phyloP scores from a whole-genome alignment of 306 rosid species.

The Carpinus fangiana region DNA sequence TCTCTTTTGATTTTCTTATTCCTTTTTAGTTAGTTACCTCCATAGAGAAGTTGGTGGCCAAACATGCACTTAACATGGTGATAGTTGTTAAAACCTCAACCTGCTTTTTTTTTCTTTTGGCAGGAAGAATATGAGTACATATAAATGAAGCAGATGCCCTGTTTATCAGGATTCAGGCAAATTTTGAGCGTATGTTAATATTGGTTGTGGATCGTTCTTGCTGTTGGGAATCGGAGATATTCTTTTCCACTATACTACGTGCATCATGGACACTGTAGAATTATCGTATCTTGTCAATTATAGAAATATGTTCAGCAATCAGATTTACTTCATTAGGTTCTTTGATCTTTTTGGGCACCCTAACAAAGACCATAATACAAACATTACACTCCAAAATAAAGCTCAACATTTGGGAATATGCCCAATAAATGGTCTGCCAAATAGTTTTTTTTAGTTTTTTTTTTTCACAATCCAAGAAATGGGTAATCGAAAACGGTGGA shows the following conservation, averaged over 20 bases:
- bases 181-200: not conserved
- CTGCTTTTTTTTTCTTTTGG: not conserved
- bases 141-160: not conserved
- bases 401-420: too few relatives aligned
- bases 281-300: not conserved
- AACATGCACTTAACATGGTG: too few relatives aligned
- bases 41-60: too few relatives aligned
- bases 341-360: not conserved
- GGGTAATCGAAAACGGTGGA: too few relatives aligned
- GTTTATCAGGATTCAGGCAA: not conserved
- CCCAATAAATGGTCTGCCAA: too few relatives aligned
- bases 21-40: not conserved
- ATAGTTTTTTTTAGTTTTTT: too few relatives aligned
- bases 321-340: too few relatives aligned
- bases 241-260: not conserved
- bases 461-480: too few relatives aligned
- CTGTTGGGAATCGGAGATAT: not conserved
- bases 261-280: not conserved
- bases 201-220: not conserved
- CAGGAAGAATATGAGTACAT: not conserved
- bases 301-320: too few relatives aligned
- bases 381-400: too few relatives aligned
- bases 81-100: too few relatives aligned
- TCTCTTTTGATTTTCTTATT: not conserved
- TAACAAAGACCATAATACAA: too few relatives aligned